Conservation (phyloP, 495 filamentous ascomycete genomes). For the Aspergillus bertholletiae region DNA sequence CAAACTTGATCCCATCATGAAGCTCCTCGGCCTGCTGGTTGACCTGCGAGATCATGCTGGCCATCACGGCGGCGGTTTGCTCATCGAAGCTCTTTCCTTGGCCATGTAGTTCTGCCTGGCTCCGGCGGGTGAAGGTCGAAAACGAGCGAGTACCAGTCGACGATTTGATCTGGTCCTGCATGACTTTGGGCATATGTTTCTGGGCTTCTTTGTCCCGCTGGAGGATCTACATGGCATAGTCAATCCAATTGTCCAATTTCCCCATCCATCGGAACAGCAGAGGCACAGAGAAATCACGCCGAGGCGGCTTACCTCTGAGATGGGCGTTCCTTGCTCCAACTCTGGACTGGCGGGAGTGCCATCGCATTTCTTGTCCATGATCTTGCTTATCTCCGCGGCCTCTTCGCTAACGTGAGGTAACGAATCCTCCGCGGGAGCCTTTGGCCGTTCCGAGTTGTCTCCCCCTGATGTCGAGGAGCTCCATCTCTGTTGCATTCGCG, state of each 20-base stretch:
- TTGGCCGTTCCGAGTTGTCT: constrained; percentile 34
- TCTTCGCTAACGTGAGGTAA: constrained; percentile 63
- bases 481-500: constrained; percentile 27
- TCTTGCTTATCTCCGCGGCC: constrained; percentile 52
- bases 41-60: constrained; percentile 36
- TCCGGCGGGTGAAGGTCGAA: constrained; percentile 50
- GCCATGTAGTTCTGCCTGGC: constrained; percentile 23
- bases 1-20: constrained; percentile 66
- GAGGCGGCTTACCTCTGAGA: constrained; percentile 54
- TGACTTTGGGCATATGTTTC: constrained; percentile 65
- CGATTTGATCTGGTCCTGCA: constrained; percentile 54
- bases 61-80: constrained; percentile 31
- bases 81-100: constrained; percentile 14
- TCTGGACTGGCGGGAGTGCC: constrained; percentile 52
- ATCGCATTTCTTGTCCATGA: constrained; percentile 47
- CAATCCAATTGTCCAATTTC: background rate
- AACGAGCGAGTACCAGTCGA: constrained; percentile 52
- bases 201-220: constrained; percentile 57
- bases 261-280: background rate
- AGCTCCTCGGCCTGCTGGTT: constrained; percentile 28
- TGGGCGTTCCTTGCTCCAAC: constrained; percentile 60
- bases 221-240: constrained; percentile 50
- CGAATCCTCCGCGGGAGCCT: constrained; percentile 51
- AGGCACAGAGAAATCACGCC: constrained; percentile 2
- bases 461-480: constrained; percentile 42